Evolutionary conservation across 2,329 filamentous ascomycete species (phyloP).

Genomic region (Botryotinia globosa): DNA sequence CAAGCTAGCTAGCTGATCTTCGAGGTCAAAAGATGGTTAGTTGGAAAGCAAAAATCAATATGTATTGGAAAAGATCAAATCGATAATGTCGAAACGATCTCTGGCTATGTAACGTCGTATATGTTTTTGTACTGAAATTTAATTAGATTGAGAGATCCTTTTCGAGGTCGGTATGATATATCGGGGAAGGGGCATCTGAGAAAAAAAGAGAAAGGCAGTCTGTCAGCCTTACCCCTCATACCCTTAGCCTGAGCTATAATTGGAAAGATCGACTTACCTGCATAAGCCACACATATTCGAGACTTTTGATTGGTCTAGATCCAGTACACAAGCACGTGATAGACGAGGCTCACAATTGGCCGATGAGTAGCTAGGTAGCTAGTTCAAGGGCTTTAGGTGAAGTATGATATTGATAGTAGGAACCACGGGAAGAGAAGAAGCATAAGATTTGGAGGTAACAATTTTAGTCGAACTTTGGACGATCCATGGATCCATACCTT

Average conservation of each 20-base stretch:
- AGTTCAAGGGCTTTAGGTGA: not conserved
- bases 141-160: not conserved
- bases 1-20: not conserved
- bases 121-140: not conserved
- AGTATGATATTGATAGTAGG: not conserved
- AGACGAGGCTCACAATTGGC: not conserved
- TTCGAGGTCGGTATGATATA: not conserved
- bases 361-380: not conserved
- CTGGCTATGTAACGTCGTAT: not conserved
- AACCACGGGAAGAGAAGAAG: not conserved
- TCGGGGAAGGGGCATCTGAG: not conserved
- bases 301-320: not conserved
- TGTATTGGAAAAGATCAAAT: not conserved
- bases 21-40: not conserved
- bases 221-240: constrained; percentile 7
- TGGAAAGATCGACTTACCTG: not conserved
- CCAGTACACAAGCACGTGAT: too few species aligned
- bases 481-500: too few species aligned
- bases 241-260: not conserved
- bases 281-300: not conserved
- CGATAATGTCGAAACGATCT: not conserved
- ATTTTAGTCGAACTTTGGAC: not conserved
- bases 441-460: not conserved
- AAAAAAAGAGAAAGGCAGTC: not conserved
- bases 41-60: constrained; percentile 5